These are phyloP conservation scores for Carpinus viminea DNA, from an alignment of 306 rosid genomes.

Conservation along the genomic window DNA sequence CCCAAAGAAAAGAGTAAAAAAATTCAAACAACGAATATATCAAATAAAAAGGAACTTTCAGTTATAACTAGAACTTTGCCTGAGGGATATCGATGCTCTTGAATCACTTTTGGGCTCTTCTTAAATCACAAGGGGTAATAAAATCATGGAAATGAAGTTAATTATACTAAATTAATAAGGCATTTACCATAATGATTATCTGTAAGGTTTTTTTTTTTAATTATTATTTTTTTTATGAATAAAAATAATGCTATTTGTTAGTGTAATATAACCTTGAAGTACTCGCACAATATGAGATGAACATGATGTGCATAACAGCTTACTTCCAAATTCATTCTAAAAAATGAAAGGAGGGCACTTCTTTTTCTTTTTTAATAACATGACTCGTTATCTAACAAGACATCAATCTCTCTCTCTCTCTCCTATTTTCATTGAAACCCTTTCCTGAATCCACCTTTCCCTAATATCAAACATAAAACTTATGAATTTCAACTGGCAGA, in stretches of 20 bases:
- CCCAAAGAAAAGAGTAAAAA: neutral
- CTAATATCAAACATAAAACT: neutral
- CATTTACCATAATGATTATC: neutral
- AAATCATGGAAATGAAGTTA: neutral
- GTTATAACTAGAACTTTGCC: constrained; percentile 19
- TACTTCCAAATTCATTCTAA: neutral
- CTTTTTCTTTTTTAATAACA: neutral
- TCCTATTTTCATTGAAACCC: neutral
- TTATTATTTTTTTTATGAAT: too few species aligned
- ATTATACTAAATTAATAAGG: neutral
- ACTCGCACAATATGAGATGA: neutral
- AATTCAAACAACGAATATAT: neutral
- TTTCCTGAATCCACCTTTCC: constrained; percentile 7
- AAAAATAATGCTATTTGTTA: neutral
- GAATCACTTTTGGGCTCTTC: constrained; percentile 5
- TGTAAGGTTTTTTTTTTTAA: neutral
- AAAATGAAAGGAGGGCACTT: neutral
- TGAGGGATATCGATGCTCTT: neutral
- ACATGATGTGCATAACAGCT: neutral
- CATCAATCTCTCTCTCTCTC: neutral
- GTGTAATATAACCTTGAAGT: neutral
- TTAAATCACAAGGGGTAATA: neutral
- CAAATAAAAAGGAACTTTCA: constrained; percentile 12
- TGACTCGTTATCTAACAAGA: neutral
- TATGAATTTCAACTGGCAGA: constrained; percentile 19